Conservation (phyloP, 2,329 filamentous ascomycete species). For the Ceratocystis lukuohia region DNA sequence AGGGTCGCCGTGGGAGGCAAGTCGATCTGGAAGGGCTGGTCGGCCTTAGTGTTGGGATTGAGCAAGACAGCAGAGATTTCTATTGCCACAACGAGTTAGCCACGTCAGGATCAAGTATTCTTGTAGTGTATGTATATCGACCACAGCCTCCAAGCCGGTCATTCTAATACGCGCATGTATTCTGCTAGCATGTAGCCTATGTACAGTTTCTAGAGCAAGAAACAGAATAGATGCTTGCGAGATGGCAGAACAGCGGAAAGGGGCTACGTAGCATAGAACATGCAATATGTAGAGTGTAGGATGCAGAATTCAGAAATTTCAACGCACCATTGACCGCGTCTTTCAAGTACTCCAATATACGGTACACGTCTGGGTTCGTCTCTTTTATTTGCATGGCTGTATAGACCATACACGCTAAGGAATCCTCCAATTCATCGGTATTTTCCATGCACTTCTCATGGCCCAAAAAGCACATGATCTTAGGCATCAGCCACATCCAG, state of each 20-base stretch:
- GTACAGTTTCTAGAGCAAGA: neutral
- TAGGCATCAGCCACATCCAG: slow-evolving; percentile 52
- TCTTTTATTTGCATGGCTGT: slow-evolving; percentile 17
- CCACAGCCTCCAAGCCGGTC: neutral
- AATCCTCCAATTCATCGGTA: slow-evolving; percentile 17
- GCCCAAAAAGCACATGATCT: slow-evolving; percentile 43
- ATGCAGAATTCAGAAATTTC: neutral
- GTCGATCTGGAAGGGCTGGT: slow-evolving; percentile 22
- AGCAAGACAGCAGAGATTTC: slow-evolving; percentile 18
- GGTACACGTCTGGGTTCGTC: slow-evolving; percentile 17
- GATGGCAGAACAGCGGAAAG: no score
- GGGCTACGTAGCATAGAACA: no score
- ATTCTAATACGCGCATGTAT: neutral
- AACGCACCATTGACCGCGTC: slow-evolving; percentile 18
- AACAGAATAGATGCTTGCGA: neutral
- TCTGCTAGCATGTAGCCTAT: no score
- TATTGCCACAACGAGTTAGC: slow-evolving; percentile 7
- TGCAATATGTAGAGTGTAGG: no score
- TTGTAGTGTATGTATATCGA: no score
- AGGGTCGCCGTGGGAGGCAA: slow-evolving; percentile 32
- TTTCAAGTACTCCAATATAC: slow-evolving; percentile 18
- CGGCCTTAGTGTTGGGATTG: slow-evolving; percentile 9
- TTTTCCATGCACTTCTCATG: slow-evolving; percentile 30
- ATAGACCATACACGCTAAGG: slow-evolving; percentile 17
- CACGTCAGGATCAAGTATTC: neutral